A percentile compares a stretch with the other conserved stretches of the same genome.
These are phyloP conservation scores for Remersonia thermophila DNA, from an alignment of 2,329 filamentous ascomycete species.

Conservation along the genomic window DNA sequence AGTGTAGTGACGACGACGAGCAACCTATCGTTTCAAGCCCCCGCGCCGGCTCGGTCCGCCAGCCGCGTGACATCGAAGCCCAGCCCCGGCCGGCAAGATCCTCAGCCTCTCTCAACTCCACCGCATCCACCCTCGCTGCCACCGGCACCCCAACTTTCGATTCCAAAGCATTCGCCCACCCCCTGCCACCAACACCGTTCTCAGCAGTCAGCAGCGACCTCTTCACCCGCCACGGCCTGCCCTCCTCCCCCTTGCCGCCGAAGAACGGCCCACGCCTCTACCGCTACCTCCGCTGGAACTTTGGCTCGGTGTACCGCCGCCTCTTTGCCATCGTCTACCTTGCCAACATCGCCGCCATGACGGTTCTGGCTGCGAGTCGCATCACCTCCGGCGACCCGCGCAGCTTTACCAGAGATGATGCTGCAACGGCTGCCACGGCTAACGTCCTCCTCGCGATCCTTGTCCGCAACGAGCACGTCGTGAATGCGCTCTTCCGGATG, in stretches of 20 bases:
- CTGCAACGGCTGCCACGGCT: slow-evolving; percentile 18
- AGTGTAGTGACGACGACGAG: not conserved
- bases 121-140: slow-evolving; percentile 1
- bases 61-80: slow-evolving; percentile 10
- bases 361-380: slow-evolving; percentile 8
- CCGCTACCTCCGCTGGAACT: slow-evolving; percentile 20
- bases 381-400: not conserved
- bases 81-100: not conserved
- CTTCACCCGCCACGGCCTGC: slow-evolving; percentile 9
- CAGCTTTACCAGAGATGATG: slow-evolving; percentile 13
- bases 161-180: not conserved
- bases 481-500: slow-evolving; percentile 34
- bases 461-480: slow-evolving; percentile 39
- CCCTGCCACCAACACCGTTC: too few species aligned
- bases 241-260: slow-evolving; percentile 11
- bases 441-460: slow-evolving; percentile 35
- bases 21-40: too few species aligned
- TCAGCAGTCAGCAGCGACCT: slow-evolving; percentile 1
- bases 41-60: not conserved
- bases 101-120: slow-evolving; percentile 1
- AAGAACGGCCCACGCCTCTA: slow-evolving; percentile 17
- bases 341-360: slow-evolving; percentile 22
- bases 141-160: not conserved
- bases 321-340: slow-evolving; percentile 30
- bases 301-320: slow-evolving; percentile 26